These are phyloP conservation scores for Smallanthus sonchifolius DNA, from an alignment of 129 eudicot species.

Conservation along the genomic window DNA sequence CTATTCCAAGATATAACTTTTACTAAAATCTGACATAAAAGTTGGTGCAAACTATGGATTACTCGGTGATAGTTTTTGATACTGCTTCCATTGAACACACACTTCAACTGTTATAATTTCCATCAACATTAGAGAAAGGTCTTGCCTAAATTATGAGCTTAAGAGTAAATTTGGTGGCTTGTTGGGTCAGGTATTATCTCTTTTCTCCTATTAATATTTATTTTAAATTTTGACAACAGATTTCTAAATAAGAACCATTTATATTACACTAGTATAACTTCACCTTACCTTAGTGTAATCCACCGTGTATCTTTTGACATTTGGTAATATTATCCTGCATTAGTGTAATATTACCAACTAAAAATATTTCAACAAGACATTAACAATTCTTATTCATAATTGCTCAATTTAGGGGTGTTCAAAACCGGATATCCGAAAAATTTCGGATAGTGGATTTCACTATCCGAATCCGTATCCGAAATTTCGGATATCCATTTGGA, in stretches of 20 bases:
- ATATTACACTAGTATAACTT: too few species aligned
- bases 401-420: too few species aligned
- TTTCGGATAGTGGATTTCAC: too few species aligned
- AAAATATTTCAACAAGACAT: too few species aligned
- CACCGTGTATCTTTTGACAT: too few species aligned
- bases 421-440: too few species aligned
- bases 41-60: conserved; percentile 98
- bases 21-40: conserved; percentile 33
- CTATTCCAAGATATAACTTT: background rate
- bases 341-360: too few species aligned
- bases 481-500: too few species aligned
- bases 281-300: too few species aligned
- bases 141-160: conserved; percentile 77
- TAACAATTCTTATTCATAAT: too few species aligned
- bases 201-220: background rate
- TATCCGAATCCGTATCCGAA: too few species aligned
- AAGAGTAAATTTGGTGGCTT: conserved; percentile 92
- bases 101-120: conserved; percentile 86
- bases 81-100: conserved; percentile 99
- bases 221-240: background rate
- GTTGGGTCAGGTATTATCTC: conserved; percentile 69
- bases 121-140: conserved; percentile 96
- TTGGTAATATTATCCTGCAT: too few species aligned
- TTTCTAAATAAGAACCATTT: background rate
- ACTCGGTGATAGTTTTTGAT: conserved; percentile 93